Evolutionary conservation across 257 asterid genomes (phyloP), one percentile per base, ranked within the genome.

Genomic region (Orobanche coerulescens): DNA sequence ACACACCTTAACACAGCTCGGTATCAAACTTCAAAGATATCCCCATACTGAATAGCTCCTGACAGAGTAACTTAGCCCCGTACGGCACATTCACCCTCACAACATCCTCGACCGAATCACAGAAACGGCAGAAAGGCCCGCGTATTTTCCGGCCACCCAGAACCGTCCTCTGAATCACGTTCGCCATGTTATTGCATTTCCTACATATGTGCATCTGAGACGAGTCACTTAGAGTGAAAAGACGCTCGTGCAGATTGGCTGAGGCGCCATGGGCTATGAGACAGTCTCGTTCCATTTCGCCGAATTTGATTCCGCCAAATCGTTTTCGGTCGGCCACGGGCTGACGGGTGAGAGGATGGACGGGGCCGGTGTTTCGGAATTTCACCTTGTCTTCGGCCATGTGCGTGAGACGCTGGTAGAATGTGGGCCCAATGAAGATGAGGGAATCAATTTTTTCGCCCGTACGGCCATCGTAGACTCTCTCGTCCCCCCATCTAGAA

Each of bases 371-470:
- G 50, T 89, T 92, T 31, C 97, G 71, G 67, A 75, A 89, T 46
- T 92, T 92, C 8, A 92, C 95, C 66, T 91, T 93, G 84, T 93
- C 97, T 59, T 93, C 98, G 0, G 98, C 94, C 97, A 89, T 93
- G 44, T 93, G 98, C 0, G 76, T 75, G 25, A 93, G 94, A 31
- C 98, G 95, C 74, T 93, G 96, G 79, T 89, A 93, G 78, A 75
- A 86, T 4, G 97, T 89, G 1, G 97, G 98, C 15, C 97, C 95
- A 83, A 93, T 89, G 68, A 93, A 93, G 62, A 91, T 68, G 1
- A 85, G 84, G 49, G 88, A 74, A 0, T 72, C 55, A 2, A 83
- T 75, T 81, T 73, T 77, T 71, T 89, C 96, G 14, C 97, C 98
- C 0, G 95, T 84, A 0, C 88, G 80, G 0, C 98, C 98, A 46